Percentiles rank a stretch among this genome's conserved stretches.
These are phyloP conservation scores for Penicillium paneum DNA, from an alignment of 2,329 filamentous ascomycete species.

Conservation along the genomic window DNA sequence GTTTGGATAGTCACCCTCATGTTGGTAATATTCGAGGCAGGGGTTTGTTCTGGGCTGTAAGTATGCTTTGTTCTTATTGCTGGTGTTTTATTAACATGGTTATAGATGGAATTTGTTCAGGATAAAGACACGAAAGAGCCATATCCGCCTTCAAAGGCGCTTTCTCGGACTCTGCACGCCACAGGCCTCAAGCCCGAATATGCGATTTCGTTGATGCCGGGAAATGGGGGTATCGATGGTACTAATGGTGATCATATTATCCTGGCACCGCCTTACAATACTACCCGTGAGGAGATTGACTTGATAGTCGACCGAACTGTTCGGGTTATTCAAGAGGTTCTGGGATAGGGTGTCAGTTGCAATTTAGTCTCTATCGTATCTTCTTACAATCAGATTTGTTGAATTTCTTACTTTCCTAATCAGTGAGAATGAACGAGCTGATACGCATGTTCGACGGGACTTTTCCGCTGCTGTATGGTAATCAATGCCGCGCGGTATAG, in stretches of 20 bases:
- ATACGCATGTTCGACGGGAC: too few species aligned
- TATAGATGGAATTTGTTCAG: conserved; percentile 54
- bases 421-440: not conserved
- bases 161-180: conserved; percentile 48
- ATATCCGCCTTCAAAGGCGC: conserved; percentile 42
- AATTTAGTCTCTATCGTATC: not conserved
- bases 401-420: not conserved
- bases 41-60: conserved; percentile 55
- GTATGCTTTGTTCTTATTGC: conserved; percentile 20
- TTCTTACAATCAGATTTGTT: not conserved
- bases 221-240: conserved; percentile 51
- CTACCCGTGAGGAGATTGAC: conserved; percentile 48
- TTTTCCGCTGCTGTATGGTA: not conserved
- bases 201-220: conserved; percentile 53
- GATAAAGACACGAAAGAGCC: conserved; percentile 51
- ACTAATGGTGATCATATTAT: conserved; percentile 53
- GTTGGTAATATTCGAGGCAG: conserved; percentile 55
- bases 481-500: not conserved
- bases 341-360: conserved; percentile 9
- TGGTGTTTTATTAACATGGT: conserved; percentile 1
- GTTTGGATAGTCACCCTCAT: conserved; percentile 43
- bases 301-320: conserved; percentile 47
- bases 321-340: conserved; percentile 41
- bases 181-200: conserved; percentile 41
- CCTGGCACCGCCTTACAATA: conserved; percentile 53